phyloP scores from a whole-genome alignment of 2,329 filamentous ascomycete species.

The Dactylellina sp. region DNA sequence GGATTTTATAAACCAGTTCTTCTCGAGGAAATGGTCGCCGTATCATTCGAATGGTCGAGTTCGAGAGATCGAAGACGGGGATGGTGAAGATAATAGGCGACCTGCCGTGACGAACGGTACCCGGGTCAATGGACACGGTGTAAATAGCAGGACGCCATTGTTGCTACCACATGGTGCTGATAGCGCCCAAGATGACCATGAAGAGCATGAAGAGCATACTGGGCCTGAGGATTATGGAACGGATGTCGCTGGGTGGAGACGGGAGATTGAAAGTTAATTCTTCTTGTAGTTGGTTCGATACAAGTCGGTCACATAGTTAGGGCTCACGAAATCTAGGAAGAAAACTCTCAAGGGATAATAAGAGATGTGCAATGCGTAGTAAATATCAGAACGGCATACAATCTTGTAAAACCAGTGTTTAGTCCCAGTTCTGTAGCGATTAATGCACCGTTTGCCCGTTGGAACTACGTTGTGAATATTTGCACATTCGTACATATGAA shows the following conservation, averaged over 20 bases:
- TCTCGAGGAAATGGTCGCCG: not conserved
- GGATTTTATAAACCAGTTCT: constrained; percentile 3
- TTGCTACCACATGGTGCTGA: not conserved
- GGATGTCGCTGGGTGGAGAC: not conserved
- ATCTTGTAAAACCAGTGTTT: too few species aligned
- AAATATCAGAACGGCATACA: too few species aligned
- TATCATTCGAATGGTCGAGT: not conserved
- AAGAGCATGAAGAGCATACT: too few species aligned
- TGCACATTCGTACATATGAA: too few species aligned
- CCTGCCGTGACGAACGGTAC: not conserved
- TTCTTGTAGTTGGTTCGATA: too few species aligned
- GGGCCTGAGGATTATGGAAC: not conserved
- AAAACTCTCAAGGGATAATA: too few species aligned
- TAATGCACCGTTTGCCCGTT: too few species aligned
- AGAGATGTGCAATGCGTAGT: too few species aligned
- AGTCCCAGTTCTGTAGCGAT: too few species aligned
- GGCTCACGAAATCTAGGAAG: too few species aligned
- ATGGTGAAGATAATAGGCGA: not conserved
- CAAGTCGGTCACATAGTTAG: too few species aligned
- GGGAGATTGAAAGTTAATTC: not conserved
- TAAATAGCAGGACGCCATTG: constrained; percentile 1
- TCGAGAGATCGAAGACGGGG: constrained; percentile 4
- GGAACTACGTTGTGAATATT: too few species aligned
- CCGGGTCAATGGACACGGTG: not conserved
- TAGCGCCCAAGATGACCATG: not conserved